Conservation (phyloP, 768 basidiomycete genomes). For the Rhodotorula sphaerocarpa region DNA sequence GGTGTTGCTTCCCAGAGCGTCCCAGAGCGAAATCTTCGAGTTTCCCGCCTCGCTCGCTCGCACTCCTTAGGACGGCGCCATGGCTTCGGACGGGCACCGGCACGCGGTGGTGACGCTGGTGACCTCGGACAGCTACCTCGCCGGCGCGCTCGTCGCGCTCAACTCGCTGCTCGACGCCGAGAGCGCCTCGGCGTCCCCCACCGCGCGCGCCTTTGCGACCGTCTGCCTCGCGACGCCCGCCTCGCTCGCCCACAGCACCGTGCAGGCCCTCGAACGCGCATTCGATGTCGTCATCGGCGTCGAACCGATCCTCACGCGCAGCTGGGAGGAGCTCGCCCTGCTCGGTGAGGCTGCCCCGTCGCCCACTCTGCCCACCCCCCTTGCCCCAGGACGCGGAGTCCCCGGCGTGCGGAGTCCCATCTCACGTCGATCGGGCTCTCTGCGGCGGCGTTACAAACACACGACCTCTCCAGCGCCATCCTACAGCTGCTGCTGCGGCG, state of each 20-base stretch:
- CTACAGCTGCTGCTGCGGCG: no score
- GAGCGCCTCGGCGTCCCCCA: conserved; percentile 43
- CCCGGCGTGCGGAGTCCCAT: no score
- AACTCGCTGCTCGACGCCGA: conserved; percentile 78
- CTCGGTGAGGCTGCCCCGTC: conserved; percentile 55
- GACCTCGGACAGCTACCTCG: conserved; percentile 84
- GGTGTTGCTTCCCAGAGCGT: no score
- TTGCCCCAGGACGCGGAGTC: background rate
- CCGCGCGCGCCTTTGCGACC: conserved; percentile 55
- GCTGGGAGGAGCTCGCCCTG: conserved; percentile 60
- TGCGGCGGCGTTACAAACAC: no score
- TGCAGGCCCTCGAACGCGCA: conserved; percentile 67
- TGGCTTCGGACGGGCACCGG: conserved; percentile 1
- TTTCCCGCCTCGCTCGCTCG: no score
- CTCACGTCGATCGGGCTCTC: background rate
- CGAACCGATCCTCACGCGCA: conserved; percentile 68
- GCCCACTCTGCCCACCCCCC: background rate
- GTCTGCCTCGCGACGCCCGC: conserved; percentile 92
- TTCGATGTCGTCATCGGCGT: conserved; percentile 86
- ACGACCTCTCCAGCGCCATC: no score
- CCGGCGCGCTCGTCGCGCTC: conserved; percentile 77
- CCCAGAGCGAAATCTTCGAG: no score
- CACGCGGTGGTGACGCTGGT: conserved; percentile 56
- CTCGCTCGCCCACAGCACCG: conserved; percentile 71
- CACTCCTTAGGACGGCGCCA: no score